These are phyloP conservation scores for Obelidium mucronatum DNA, from an alignment of 192 early-diverging fungal species.

Conservation along the genomic window DNA sequence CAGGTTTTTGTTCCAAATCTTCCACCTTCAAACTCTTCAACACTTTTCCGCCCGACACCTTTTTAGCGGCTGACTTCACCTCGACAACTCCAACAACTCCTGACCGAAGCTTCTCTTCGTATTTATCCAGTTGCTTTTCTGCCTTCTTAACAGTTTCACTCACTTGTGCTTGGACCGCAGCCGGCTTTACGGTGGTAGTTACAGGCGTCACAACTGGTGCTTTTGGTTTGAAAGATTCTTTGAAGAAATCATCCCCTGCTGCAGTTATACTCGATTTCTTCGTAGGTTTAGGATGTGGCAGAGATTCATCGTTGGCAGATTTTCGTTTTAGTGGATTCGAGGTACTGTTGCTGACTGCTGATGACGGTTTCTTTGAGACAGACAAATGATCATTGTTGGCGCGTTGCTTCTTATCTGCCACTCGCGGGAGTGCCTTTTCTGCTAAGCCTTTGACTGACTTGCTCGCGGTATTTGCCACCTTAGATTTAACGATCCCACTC, in stretches of 20 bases:
- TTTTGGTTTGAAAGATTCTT: conserved; percentile 6
- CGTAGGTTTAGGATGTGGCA: not conserved
- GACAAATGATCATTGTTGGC: not conserved
- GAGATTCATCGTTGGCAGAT: not conserved
- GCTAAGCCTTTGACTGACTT: not conserved
- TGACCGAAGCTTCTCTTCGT: not conserved
- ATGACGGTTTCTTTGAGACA: not conserved
- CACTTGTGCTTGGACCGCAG: not conserved
- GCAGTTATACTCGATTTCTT: not conserved
- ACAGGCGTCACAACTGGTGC: not conserved
- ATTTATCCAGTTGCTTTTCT: conserved; percentile 8
- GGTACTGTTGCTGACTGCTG: not conserved
- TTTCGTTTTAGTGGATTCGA: not conserved
- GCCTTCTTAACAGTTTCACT: not conserved
- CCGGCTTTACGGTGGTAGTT: not conserved
- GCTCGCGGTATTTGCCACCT: not conserved
- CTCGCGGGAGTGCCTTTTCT: not conserved
- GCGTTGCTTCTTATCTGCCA: too few relatives aligned
- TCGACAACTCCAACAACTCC: conserved; percentile 31
- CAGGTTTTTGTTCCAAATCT: conserved; percentile 12
- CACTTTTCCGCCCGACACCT: not conserved
- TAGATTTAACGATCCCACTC: not conserved
- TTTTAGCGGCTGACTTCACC: not conserved
- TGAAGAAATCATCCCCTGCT: not conserved
- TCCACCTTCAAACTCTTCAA: conserved; percentile 1